Evolutionary conservation across 768 basidiomycete species (phyloP).

Genomic region (Jaapia argillacea): DNA sequence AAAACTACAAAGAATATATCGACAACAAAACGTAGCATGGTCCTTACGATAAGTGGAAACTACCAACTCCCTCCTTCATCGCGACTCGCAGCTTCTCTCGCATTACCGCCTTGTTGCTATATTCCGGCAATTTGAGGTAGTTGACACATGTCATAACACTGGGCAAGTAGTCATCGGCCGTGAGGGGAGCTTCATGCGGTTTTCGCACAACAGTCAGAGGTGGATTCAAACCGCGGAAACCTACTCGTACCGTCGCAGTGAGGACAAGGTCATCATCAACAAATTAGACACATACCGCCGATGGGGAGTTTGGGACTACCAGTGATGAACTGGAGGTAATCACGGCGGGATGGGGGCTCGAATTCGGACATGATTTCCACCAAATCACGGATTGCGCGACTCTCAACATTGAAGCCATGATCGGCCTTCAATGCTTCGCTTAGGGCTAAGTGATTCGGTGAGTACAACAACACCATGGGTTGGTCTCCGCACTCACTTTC

Average conservation of each 20-base stretch:
- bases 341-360: conserved; percentile 62
- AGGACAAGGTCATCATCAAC: conserved; percentile 1
- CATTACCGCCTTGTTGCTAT: conserved; percentile 81
- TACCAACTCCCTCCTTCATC: conserved; percentile 89
- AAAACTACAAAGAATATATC: too few relatives aligned
- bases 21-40: too few relatives aligned
- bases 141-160: conserved; percentile 99
- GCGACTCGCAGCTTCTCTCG: conserved; percentile 74
- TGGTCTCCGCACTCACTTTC: conserved; percentile 56
- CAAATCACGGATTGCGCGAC: conserved; percentile 81
- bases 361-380: conserved; percentile 82
- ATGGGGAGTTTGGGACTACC: conserved; percentile 96
- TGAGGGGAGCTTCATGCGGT: conserved; percentile 85
- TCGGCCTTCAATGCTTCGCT: conserved; percentile 91
- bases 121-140: conserved; percentile 93
- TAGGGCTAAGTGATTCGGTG: conserved; percentile 43
- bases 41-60: conserved; percentile 97
- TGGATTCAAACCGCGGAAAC: conserved; percentile 92
- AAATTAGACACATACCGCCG: conserved; percentile 54
- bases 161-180: conserved; percentile 89
- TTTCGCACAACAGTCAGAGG: conserved; percentile 95
- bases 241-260: conserved; percentile 25
- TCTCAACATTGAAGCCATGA: conserved; percentile 95
- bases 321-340: conserved; percentile 93
- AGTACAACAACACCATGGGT: conserved; percentile 1